Conservation (phyloP, 2,329 filamentous ascomycete species). For the Didymella segeticola region DNA sequence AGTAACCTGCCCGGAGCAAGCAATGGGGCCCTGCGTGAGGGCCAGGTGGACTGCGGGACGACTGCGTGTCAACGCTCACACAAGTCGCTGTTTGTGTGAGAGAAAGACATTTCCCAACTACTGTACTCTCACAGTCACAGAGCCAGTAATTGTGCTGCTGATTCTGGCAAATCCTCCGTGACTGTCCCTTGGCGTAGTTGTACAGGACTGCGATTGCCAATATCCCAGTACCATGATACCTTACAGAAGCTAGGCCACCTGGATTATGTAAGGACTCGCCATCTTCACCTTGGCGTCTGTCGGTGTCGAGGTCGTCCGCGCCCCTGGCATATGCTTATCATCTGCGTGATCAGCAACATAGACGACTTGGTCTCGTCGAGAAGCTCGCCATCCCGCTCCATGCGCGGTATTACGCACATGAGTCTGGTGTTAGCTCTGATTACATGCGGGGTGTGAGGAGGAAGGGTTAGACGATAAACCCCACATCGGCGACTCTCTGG, state of each 20-base stretch:
- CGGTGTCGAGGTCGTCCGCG: slow-evolving; percentile 17
- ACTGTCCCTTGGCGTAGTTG: neutral
- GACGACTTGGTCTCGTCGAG: neutral
- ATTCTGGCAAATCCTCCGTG: slow-evolving; percentile 14
- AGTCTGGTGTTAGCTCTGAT: slow-evolving; percentile 3
- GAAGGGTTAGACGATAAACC: slow-evolving; percentile 24
- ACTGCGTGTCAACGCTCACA: neutral
- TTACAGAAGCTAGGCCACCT: neutral
- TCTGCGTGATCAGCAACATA: slow-evolving; percentile 1
- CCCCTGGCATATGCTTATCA: slow-evolving; percentile 7
- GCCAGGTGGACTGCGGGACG: neutral
- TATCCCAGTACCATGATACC: slow-evolving; percentile 22
- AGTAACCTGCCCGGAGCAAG: slow-evolving; percentile 1
- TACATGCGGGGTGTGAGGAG: slow-evolving; percentile 11
- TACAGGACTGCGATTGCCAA: slow-evolving; percentile 1
- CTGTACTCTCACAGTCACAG: neutral
- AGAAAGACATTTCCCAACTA: neutral
- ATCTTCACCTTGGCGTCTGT: slow-evolving; percentile 5
- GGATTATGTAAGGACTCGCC: neutral
- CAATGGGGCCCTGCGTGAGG: neutral
- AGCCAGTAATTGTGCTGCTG: slow-evolving; percentile 10
- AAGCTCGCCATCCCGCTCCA: neutral
- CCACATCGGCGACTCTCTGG: slow-evolving; percentile 25
- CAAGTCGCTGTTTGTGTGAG: neutral
- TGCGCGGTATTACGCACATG: slow-evolving; percentile 9